Percentiles rank a stretch among this genome's conserved stretches.
phyloP scores from a whole-genome alignment of 2,329 filamentous ascomycete genomes.

The Coleophoma eucalyptorum region DNA sequence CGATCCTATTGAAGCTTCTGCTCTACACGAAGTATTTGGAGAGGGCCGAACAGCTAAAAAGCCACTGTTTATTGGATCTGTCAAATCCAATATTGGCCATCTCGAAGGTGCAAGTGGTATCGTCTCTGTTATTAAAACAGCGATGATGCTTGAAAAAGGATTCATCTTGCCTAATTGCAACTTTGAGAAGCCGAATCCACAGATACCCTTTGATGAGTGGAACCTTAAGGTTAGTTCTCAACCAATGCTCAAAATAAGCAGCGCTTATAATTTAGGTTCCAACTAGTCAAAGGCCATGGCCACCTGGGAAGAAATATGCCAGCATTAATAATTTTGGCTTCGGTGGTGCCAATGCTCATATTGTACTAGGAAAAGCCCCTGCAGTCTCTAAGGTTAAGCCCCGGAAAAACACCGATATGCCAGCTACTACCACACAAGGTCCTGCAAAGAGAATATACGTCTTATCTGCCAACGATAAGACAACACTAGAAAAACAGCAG shows the following conservation, averaged over 20 bases:
- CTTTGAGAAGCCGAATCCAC: conserved; percentile 33
- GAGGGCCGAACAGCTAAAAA: neutral
- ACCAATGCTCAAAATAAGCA: too few relatives aligned
- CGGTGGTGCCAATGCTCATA: conserved; percentile 31
- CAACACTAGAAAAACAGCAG: conserved; percentile 12
- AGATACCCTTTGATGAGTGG: conserved; percentile 31
- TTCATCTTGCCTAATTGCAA: conserved; percentile 38
- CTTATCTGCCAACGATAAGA: conserved; percentile 18
- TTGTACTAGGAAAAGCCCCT: conserved; percentile 30
- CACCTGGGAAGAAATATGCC: conserved; percentile 39
- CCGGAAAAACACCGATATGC: neutral
- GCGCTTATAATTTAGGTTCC: conserved; percentile 27
- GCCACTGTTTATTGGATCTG: conserved; percentile 17
- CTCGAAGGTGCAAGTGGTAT: conserved; percentile 35
- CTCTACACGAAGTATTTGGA: neutral
- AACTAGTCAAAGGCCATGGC: conserved; percentile 17
- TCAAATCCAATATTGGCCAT: conserved; percentile 26
- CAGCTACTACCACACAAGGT: neutral
- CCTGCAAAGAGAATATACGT: conserved; percentile 15
- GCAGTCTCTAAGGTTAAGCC: conserved; percentile 3
- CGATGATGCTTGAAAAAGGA: conserved; percentile 37
- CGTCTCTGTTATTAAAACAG: conserved; percentile 35
- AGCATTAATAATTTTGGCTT: conserved; percentile 33
- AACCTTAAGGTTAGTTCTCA: conserved; percentile 26
- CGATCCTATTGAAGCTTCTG: conserved; percentile 7